A percentile compares a stretch with the other conserved stretches of the same genome.
Conservation (phyloP, 2,329 filamentous ascomycete genomes). For the Aureobasidium zeae region DNA sequence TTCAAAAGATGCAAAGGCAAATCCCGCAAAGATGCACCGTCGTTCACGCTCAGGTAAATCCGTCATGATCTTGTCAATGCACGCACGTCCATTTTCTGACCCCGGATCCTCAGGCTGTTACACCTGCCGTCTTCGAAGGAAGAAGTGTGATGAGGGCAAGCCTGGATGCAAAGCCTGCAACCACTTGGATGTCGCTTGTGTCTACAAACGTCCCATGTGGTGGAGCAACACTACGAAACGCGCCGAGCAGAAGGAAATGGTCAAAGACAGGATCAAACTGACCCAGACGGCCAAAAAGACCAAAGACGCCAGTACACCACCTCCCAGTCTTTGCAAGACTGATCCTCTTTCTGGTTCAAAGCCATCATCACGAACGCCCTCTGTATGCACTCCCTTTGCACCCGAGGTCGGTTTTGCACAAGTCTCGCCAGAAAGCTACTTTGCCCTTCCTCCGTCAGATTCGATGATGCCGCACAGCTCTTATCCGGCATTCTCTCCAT, state of each 20-base stretch:
- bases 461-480: slow-evolving; percentile 38
- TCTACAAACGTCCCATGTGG: slow-evolving; percentile 96
- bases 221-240: slow-evolving; percentile 90
- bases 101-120: slow-evolving; percentile 47
- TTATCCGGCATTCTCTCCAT: slow-evolving; percentile 61
- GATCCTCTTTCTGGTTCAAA: slow-evolving; percentile 69
- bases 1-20: slow-evolving; percentile 42
- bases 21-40: slow-evolving; percentile 77
- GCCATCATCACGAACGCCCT: slow-evolving; percentile 63
- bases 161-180: slow-evolving; percentile 55
- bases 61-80: too few species aligned
- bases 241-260: slow-evolving; percentile 79
- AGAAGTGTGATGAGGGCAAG: slow-evolving; percentile 62
- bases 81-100: slow-evolving; percentile 49
- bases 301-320: slow-evolving; percentile 46
- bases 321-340: slow-evolving; percentile 69
- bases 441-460: slow-evolving; percentile 51
- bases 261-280: slow-evolving; percentile 95
- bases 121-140: slow-evolving; percentile 57
- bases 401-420: slow-evolving; percentile 58
- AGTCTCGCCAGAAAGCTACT: slow-evolving; percentile 42
- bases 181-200: slow-evolving; percentile 73
- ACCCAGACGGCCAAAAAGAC: slow-evolving; percentile 90
- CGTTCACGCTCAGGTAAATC: slow-evolving; percentile 86
- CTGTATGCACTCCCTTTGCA: slow-evolving; percentile 71